Percentiles rank a stretch among this genome's conserved stretches.
Conservation (phyloP, 768 basidiomycete species). For the Lenzites betulinus region DNA sequence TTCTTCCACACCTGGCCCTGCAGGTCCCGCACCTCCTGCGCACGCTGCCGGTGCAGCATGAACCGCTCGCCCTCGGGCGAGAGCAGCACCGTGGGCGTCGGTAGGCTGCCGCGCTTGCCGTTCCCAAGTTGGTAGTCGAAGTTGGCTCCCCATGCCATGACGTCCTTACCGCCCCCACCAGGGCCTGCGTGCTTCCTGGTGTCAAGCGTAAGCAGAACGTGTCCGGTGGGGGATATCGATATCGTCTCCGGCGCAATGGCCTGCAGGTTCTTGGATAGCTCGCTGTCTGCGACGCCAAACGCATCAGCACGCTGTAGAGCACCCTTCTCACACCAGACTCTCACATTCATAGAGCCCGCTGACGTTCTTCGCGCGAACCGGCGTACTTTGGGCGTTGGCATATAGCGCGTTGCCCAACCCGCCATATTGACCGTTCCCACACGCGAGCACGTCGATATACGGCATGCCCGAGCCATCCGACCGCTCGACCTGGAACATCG, state of each 20-base stretch:
- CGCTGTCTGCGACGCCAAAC: constrained; percentile 54
- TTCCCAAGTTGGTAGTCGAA: constrained; percentile 75
- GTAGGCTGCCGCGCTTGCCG: constrained; percentile 62
- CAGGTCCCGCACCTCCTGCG: constrained; percentile 58
- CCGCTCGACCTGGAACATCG: constrained; percentile 75
- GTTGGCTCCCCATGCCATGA: constrained; percentile 75
- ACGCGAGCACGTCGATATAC: constrained; percentile 63
- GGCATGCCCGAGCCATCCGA: constrained; percentile 35
- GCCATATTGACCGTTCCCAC: constrained; percentile 85
- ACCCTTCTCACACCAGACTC: constrained; percentile 29
- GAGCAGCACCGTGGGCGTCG: constrained; percentile 54
- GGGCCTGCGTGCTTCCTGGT: constrained; percentile 51
- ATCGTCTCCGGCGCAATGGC: constrained; percentile 65
- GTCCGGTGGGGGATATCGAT: constrained; percentile 72
- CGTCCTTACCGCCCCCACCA: constrained; percentile 59
- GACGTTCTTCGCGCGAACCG: constrained; percentile 73
- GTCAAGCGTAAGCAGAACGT: constrained; percentile 74
- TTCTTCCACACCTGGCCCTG: constrained; percentile 61
- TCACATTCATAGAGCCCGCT: constrained; percentile 87
- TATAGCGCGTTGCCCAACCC: constrained; percentile 68
- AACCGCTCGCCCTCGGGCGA: constrained; percentile 55
- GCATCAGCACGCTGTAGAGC: constrained; percentile 1
- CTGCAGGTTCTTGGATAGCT: constrained; percentile 55
- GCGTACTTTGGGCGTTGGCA: constrained; percentile 70
- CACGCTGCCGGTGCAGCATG: constrained; percentile 55